phyloP scores from a whole-genome alignment of 345 rosid genomes.

The Garcia nutans region DNA sequence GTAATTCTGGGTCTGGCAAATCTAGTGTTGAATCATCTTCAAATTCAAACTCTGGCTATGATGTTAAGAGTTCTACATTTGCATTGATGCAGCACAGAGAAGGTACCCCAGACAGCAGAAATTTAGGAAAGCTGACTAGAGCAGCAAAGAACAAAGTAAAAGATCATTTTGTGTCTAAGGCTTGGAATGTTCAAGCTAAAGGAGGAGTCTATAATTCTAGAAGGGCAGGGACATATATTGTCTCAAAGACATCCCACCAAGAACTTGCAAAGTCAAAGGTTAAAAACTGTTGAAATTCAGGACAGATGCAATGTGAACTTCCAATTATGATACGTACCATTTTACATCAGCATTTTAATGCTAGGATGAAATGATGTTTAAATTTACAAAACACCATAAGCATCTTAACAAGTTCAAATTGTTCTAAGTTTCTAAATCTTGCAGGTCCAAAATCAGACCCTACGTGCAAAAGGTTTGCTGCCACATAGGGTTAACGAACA shows the following conservation, averaged over 20 bases:
- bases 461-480: conserved; percentile 23
- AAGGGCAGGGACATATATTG: conserved; percentile 12
- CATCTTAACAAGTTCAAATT: conserved; percentile 10
- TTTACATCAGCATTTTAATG: not conserved
- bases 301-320: not conserved
- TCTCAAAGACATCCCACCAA: conserved; percentile 21
- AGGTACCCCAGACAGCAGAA: conserved; percentile 45
- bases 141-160: conserved; percentile 26
- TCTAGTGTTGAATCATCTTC: conserved; percentile 58
- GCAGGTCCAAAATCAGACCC: conserved; percentile 37
- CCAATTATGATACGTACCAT: not conserved
- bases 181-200: conserved; percentile 19
- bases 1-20: conserved; percentile 43
- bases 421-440: conserved; percentile 7
- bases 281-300: conserved; percentile 12
- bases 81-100: conserved; percentile 32
- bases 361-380: not conserved
- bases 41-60: conserved; percentile 24
- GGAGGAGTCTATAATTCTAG: conserved; percentile 18
- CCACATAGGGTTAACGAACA: conserved; percentile 29
- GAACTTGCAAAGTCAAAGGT: conserved; percentile 41
- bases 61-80: conserved; percentile 18
- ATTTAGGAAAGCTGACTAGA: conserved; percentile 25
- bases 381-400: not conserved
- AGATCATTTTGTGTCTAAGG: conserved; percentile 24